Percentiles rank a stretch among this genome's conserved stretches.
Evolutionary conservation across 345 rosid species (phyloP).

Genomic region (Boechera stricta): DNA sequence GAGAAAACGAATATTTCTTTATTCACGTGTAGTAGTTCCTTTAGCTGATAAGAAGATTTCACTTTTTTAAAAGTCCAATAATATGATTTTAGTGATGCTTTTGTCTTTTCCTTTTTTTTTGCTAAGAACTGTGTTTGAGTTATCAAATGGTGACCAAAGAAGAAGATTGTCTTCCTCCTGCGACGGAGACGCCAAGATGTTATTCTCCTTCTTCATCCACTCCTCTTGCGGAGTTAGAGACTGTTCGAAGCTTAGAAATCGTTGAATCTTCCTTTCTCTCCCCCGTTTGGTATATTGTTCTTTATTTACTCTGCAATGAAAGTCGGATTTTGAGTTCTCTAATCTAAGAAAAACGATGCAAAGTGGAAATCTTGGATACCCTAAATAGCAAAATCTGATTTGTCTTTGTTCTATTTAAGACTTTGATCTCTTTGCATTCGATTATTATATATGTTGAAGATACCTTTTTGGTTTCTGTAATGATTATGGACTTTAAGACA

Average conservation of each 20-base stretch:
- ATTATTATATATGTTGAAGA: background rate
- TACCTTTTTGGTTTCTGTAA: background rate
- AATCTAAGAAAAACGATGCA: too few relatives aligned
- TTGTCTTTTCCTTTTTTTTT: background rate
- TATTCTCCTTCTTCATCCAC: conserved; percentile 22
- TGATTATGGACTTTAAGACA: background rate
- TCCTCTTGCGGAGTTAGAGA: conserved; percentile 37
- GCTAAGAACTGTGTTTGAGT: background rate
- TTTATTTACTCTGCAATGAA: background rate
- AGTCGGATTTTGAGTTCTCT: background rate
- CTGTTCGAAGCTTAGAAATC: conserved; percentile 32
- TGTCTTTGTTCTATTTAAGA: background rate
- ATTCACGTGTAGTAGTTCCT: conserved; percentile 20
- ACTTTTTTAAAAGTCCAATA: conserved; percentile 7
- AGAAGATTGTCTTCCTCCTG: conserved; percentile 21
- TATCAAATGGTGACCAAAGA: conserved; percentile 34
- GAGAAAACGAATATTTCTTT: conserved; percentile 27
- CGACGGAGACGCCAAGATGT: conserved; percentile 20
- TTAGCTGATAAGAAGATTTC: background rate
- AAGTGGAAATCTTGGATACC: background rate
- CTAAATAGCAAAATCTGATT: background rate
- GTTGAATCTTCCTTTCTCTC: conserved; percentile 24
- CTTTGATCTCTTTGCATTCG: too few relatives aligned
- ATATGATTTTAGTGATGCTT: conserved; percentile 21
- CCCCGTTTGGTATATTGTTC: conserved; percentile 38